phyloP scores from a whole-genome alignment of 1,284 basidiomycete species.

The Heimioporus punctisporus region DNA sequence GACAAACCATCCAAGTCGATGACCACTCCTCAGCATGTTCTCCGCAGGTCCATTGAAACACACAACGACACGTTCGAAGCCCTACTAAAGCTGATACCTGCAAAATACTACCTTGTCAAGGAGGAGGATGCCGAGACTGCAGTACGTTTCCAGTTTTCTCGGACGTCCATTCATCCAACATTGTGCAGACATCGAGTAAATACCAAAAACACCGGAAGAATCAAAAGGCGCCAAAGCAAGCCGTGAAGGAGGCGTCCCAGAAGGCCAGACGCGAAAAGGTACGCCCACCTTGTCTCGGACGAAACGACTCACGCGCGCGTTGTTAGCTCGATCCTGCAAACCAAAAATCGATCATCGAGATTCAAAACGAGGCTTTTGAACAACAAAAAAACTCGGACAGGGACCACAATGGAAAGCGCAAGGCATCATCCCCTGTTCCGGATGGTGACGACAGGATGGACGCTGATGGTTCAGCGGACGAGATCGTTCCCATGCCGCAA shows the following conservation, averaged over 20 bases:
- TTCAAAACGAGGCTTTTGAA: slow-evolving; percentile 58
- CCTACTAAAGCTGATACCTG: slow-evolving; percentile 82
- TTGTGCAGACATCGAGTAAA: slow-evolving; percentile 59
- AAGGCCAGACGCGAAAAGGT: slow-evolving; percentile 89
- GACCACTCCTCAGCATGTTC: slow-evolving; percentile 50
- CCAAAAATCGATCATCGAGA: slow-evolving; percentile 79
- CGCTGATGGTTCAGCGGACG: slow-evolving; percentile 14
- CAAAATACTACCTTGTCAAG: slow-evolving; percentile 82
- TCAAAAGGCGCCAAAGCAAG: slow-evolving; percentile 56
- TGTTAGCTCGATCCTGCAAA: slow-evolving; percentile 84
- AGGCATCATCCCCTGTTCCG: too few species aligned
- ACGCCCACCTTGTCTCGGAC: neutral
- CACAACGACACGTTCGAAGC: slow-evolving; percentile 88
- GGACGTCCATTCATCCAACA: neutral
- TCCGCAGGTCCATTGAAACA: slow-evolving; percentile 72
- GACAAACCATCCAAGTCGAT: too few species aligned
- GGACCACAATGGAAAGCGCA: too few species aligned
- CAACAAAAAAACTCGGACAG: neutral
- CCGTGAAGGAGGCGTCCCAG: slow-evolving; percentile 54
- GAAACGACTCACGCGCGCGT: too few species aligned
- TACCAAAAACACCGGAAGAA: slow-evolving; percentile 93
- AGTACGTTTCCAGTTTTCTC: slow-evolving; percentile 9
- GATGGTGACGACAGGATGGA: slow-evolving; percentile 8
- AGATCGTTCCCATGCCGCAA: slow-evolving; percentile 68
- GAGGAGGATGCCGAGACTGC: slow-evolving; percentile 42